These are phyloP conservation scores for Cladosporium halotolerans DNA, from an alignment of 2,329 filamentous ascomycete genomes.

Conservation along the genomic window DNA sequence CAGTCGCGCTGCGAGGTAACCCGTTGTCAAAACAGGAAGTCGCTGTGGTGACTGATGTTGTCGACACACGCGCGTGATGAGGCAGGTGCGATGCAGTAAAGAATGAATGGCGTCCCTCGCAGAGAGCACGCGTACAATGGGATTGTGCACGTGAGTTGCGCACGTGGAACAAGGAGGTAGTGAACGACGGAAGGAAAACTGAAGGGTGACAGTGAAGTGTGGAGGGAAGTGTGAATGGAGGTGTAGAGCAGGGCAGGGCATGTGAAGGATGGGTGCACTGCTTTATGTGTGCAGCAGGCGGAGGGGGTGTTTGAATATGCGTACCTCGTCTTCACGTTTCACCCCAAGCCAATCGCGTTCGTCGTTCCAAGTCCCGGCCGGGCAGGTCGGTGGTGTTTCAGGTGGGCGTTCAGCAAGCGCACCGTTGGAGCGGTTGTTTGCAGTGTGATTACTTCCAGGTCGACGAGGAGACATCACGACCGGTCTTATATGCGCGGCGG, in stretches of 20 bases:
- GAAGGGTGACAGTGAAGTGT: background rate
- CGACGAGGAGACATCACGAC: background rate
- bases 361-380: slow-evolving; percentile 2
- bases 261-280: background rate
- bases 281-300: background rate
- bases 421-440: background rate
- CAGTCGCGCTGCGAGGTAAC: background rate
- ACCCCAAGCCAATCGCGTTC: background rate
- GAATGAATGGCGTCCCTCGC: background rate
- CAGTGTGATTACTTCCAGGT: background rate
- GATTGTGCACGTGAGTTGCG: background rate
- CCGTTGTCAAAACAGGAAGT: slow-evolving; percentile 5
- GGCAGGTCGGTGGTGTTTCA: background rate
- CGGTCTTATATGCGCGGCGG: background rate
- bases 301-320: background rate
- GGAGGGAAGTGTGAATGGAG: background rate
- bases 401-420: slow-evolving; percentile 5
- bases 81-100: background rate
- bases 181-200: background rate
- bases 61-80: background rate
- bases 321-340: slow-evolving; percentile 11
- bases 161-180: background rate
- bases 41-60: slow-evolving; percentile 1
- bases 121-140: background rate
- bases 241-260: background rate